Percentiles rank a stretch among this genome's conserved stretches.
Evolutionary conservation across 257 asterid species (phyloP).

Genomic region (Fraxinus quadrangulata): DNA sequence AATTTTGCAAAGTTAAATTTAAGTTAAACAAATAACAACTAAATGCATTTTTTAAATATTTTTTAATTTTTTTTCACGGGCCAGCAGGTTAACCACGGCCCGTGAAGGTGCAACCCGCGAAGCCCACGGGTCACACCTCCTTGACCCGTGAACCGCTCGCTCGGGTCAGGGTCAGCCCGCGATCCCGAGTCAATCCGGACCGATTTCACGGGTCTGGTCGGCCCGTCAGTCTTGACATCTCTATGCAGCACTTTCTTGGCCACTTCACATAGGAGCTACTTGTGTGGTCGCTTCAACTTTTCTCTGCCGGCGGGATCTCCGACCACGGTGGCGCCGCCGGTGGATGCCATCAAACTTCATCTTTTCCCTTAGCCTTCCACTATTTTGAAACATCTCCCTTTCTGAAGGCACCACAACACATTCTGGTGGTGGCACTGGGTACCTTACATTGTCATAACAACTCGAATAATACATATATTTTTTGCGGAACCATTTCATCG

Average conservation of each 20-base stretch:
- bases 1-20: no score
- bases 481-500: conserved; percentile 67
- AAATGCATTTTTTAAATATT: no score
- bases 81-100: no score
- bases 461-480: conserved; percentile 77
- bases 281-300: conserved; percentile 16
- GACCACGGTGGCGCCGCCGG: conserved; percentile 42
- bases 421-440: conserved; percentile 69
- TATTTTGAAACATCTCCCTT: conserved; percentile 45
- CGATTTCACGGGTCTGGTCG: no score
- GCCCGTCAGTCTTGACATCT: no score
- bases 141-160: no score
- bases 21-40: no score
- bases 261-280: conserved; percentile 28
- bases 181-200: no score
- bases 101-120: no score
- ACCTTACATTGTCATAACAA: conserved; percentile 74
- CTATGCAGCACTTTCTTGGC: background rate
- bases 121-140: no score
- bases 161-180: no score
- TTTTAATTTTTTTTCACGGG: no score
- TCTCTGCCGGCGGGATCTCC: conserved; percentile 33
- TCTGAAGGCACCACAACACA: conserved; percentile 69
- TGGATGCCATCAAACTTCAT: conserved; percentile 59
- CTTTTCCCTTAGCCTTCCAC: conserved; percentile 60